These are phyloP conservation scores for Phyllosticta citrichinensis DNA, from an alignment of 2,329 filamentous ascomycete genomes.

Conservation along the genomic window DNA sequence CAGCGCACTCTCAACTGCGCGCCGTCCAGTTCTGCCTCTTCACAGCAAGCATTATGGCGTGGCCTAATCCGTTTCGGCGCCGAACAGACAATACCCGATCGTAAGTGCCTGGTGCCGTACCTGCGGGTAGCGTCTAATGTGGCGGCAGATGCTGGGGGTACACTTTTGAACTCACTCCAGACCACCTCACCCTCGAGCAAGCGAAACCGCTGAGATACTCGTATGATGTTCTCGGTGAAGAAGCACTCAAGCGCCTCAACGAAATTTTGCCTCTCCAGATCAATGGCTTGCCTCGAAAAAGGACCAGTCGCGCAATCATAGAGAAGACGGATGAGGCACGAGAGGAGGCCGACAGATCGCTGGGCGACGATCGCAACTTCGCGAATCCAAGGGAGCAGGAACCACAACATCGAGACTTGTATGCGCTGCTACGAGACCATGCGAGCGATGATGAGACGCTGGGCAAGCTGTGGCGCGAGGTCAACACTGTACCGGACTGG, in stretches of 20 bases:
- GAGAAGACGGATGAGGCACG: constrained; percentile 15
- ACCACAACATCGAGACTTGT: constrained; percentile 47
- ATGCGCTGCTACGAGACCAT: constrained; percentile 51
- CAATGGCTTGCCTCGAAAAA: constrained; percentile 24
- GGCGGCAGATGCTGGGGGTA: constrained; percentile 49
- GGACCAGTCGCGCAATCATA: constrained; percentile 23
- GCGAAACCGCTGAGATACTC: constrained; percentile 50
- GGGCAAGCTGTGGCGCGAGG: constrained; percentile 52
- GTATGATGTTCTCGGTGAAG: constrained; percentile 59
- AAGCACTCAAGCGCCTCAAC: constrained; percentile 55
- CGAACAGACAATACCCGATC: constrained; percentile 33
- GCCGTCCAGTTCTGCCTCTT: background rate
- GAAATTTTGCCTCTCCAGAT: constrained; percentile 44
- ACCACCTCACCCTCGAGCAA: constrained; percentile 53
- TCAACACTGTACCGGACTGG: constrained; percentile 60
- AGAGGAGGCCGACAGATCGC: constrained; percentile 13
- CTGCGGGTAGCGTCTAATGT: background rate
- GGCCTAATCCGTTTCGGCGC: constrained; percentile 32
- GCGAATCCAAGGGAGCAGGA: constrained; percentile 21
- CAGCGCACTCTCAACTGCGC: background rate
- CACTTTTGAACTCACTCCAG: constrained; percentile 56
- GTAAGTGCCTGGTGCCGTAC: constrained; percentile 20
- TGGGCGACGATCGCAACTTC: background rate
- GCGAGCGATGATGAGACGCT: constrained; percentile 46
- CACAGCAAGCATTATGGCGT: constrained; percentile 28